Evolutionary conservation across 1,284 basidiomycete genomes (phyloP), one percentile per base, ranked within the genome.

Genomic region (Puccinia hordei): DNA sequence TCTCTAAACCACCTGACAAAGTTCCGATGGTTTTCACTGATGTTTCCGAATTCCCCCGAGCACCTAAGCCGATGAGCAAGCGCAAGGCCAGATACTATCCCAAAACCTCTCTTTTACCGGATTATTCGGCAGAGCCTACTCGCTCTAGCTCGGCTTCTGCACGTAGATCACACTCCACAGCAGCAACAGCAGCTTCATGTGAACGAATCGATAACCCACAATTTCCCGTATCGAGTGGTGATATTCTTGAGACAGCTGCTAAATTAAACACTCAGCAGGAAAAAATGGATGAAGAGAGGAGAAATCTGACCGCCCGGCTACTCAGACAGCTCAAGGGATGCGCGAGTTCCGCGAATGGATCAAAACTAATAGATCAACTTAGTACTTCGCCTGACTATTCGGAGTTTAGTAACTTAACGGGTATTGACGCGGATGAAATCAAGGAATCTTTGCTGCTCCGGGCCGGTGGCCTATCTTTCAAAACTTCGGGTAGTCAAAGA

Each of bases 261-360:
- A n/a, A 65, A 17, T 66, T 41, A 22, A 38, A 63, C 17, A 44
- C 33, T 8, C 63, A 55, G 33, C 61, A 69, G 35, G 55, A 49
- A 5, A 33, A 44, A 22, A 27, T 13, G 33, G 66, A 68, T 46
- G n/a, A 55, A 22, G 30, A 69, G 53, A 49, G 35, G 69, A 46
- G 51, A 30, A 53, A 30, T 51, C 22, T 78, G 5, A 38, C 65
- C 9, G 46, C 65, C n/a, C 41, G 66, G 57, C 53, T 78, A 15
- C 55, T 78, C 19, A 24, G 65, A n/a, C 61, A 69, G 65, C 66
- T 78, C 49, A 78, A 78, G 65, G 75, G 75, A 69, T 78, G 75
- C n/a, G 61, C 75, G 44, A 78, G 8, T 35, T 78, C 75, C 9
- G 65, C 69, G 27, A 66, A 65, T 33, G 75, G 75, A 59, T 53